Evolutionary conservation across 306 rosid genomes (phyloP).

Genomic region (Senna tora): DNA sequence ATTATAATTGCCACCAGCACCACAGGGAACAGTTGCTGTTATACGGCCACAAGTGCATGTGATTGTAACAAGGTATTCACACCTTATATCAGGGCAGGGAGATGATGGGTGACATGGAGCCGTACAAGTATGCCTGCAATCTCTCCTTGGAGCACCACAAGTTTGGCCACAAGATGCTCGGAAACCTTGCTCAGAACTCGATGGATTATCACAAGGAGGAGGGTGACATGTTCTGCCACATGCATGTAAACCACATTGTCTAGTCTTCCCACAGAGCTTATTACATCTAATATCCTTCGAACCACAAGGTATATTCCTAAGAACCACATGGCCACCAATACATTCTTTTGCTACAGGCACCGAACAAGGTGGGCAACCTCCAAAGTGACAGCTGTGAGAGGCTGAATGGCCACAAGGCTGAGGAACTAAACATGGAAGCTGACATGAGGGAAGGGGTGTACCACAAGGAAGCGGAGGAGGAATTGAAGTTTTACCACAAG

Average conservation of each 20-base stretch:
- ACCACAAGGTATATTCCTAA: conserved; percentile 92
- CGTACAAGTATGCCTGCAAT: conserved; percentile 83
- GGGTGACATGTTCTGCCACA: conserved; percentile 85
- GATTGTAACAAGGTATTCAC: conserved; percentile 69
- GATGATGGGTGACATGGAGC: conserved; percentile 82
- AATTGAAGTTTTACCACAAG: conserved; percentile 81
- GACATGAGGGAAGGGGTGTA: conserved; percentile 83
- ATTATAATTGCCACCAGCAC: conserved; percentile 68
- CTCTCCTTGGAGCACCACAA: conserved; percentile 91
- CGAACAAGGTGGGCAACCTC: conserved; percentile 92
- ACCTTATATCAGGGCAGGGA: conserved; percentile 75
- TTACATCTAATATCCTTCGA: conserved; percentile 92
- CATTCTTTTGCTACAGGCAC: conserved; percentile 96
- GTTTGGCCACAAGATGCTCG: conserved; percentile 84
- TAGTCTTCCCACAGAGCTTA: conserved; percentile 88
- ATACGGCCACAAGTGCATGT: conserved; percentile 83
- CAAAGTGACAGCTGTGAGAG: conserved; percentile 95
- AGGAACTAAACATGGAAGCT: conserved; percentile 78
- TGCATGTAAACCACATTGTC: conserved; percentile 91
- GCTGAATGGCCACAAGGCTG: conserved; percentile 90
- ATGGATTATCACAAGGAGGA: conserved; percentile 65
- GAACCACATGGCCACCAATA: conserved; percentile 89
- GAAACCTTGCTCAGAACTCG: conserved; percentile 47
- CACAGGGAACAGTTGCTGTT: conserved; percentile 82
- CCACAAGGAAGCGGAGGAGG: conserved; percentile 96